A percentile compares a stretch with the other conserved stretches of the same genome.
Evolutionary conservation across 768 basidiomycete species (phyloP).

Genomic region (Termitomyces sp.): DNA sequence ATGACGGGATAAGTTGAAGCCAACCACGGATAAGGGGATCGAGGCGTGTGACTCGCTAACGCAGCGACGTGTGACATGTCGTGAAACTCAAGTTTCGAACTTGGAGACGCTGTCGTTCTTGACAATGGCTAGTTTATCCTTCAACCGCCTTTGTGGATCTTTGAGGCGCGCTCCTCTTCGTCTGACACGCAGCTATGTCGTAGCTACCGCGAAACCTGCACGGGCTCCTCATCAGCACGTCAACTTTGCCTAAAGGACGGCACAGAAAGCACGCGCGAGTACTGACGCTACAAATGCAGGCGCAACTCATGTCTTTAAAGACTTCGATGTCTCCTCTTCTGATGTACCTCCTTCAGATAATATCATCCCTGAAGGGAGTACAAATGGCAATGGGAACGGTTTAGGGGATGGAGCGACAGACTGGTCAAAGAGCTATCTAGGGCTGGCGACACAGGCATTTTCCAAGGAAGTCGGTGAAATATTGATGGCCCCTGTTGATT

Average conservation of each 20-base stretch:
- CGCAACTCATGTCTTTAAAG: conserved; percentile 1
- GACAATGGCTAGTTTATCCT: conserved; percentile 20
- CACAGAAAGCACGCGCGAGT: conserved; percentile 10
- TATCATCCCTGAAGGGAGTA: neutral
- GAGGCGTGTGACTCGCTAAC: neutral
- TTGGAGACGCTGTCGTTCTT: neutral
- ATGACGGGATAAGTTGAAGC: neutral
- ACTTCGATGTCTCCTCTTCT: conserved; percentile 10
- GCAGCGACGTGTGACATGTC: conserved; percentile 7
- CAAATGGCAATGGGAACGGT: conserved; percentile 1
- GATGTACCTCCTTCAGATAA: conserved; percentile 8
- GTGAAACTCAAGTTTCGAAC: conserved; percentile 3
- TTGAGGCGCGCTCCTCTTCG: conserved; percentile 4
- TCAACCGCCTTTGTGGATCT: conserved; percentile 14
- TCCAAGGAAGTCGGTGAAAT: conserved; percentile 67
- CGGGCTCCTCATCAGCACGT: conserved; percentile 4
- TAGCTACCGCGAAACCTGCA: conserved; percentile 1
- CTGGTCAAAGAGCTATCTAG: conserved; percentile 88
- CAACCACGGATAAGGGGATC: too few species aligned
- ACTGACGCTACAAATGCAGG: conserved; percentile 6
- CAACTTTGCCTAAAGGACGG: neutral
- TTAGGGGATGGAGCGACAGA: conserved; percentile 40
- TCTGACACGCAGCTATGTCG: conserved; percentile 5
- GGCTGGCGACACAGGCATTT: conserved; percentile 77
- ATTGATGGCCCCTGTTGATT: conserved; percentile 71